Evolutionary conservation across 106 monocot species (phyloP), one percentile per base, ranked within the genome.

Genomic region (Dactylorhiza incarnata): DNA sequence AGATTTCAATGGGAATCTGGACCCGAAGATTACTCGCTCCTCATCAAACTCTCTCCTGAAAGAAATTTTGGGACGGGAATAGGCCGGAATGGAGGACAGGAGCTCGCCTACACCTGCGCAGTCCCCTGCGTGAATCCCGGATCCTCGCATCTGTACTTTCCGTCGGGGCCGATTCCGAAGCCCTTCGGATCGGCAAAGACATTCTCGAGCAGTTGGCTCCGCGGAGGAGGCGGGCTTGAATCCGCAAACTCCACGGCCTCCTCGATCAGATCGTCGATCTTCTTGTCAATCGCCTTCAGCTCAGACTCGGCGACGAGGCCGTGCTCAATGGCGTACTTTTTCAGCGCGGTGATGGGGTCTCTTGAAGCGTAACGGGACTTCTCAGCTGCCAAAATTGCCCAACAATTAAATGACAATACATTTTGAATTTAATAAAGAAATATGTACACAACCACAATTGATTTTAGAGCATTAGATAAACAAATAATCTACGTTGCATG

Each of bases 91-190:
- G 58, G 58, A 59, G 58, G 5, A 7, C 6, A 5, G 22, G 22
- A 59, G 7, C 12, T 23, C 37, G 37, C 9, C 72, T 83, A 95
- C 3, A 99, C 94, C 80, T 99, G 89, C 5, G 97, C 94, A 10
- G 97, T 99, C 53, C 94, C 97, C 77, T 94, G 84, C 1, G 91
- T 91, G 62, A 99, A 99, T 47, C 70, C 73, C 3, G 94, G 97
- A 85, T 99, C 97, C 86, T 99, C 94, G 37, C 94, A 99, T 6
- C 97, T 63, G 78, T 99, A 99, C 83, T 87, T 91, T 0, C 97
- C 97, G 79, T 99, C 94, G 26, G 97, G 91, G 10, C 94, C 97
- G 24, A 99, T 94, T 25, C 97, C 97, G 77, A 99, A 99, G n/a
- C 97, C 97, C 56, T 89, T 94, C 5, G 97, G 94, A 63, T 99